A percentile compares a stretch with the other conserved stretches of the same genome.
phyloP scores from a whole-genome alignment of 495 filamentous ascomycete genomes.

The Hypomontagnella submonticulosa region DNA sequence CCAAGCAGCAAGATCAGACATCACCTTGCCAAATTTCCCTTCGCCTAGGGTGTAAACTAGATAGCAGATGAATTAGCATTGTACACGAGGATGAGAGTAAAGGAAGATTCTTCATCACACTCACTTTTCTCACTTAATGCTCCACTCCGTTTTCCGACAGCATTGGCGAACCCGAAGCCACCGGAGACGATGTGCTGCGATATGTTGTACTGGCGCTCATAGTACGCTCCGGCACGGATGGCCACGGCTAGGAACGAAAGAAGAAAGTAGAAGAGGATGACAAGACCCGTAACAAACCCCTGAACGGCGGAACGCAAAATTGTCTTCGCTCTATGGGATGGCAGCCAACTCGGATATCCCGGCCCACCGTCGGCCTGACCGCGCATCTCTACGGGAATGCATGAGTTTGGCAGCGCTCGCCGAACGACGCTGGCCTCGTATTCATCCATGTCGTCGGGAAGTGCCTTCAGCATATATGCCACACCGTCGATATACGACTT shows the following conservation, averaged over 20 bases:
- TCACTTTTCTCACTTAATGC: slow-evolving; percentile 57
- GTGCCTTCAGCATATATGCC: slow-evolving; percentile 71
- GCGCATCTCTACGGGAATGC: slow-evolving; percentile 29
- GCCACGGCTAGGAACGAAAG: slow-evolving; percentile 69
- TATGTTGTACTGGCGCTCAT: slow-evolving; percentile 72
- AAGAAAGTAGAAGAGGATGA: slow-evolving; percentile 65
- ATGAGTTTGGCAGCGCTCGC: slow-evolving; percentile 55
- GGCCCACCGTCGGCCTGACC: slow-evolving; percentile 26
- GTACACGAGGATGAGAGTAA: background rate
- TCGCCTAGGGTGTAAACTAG: slow-evolving; percentile 63
- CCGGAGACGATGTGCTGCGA: slow-evolving; percentile 63
- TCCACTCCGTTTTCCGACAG: slow-evolving; percentile 62
- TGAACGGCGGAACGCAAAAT: slow-evolving; percentile 69
- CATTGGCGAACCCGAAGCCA: slow-evolving; percentile 63
- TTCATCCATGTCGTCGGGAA: slow-evolving; percentile 67
- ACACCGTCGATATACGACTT: slow-evolving; percentile 74
- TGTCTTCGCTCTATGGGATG: slow-evolving; percentile 50
- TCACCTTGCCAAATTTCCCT: slow-evolving; percentile 64
- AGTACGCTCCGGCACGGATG: slow-evolving; percentile 63
- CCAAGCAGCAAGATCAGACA: slow-evolving; percentile 64
- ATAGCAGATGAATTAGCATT: slow-evolving; percentile 13
- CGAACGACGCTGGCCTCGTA: slow-evolving; percentile 59
- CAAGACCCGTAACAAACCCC: slow-evolving; percentile 64
- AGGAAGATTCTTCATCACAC: slow-evolving; percentile 1
- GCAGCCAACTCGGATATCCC: slow-evolving; percentile 12